Conservation (phyloP, 2,329 filamentous ascomycete genomes). For the Ophioceras dolichostomum region DNA sequence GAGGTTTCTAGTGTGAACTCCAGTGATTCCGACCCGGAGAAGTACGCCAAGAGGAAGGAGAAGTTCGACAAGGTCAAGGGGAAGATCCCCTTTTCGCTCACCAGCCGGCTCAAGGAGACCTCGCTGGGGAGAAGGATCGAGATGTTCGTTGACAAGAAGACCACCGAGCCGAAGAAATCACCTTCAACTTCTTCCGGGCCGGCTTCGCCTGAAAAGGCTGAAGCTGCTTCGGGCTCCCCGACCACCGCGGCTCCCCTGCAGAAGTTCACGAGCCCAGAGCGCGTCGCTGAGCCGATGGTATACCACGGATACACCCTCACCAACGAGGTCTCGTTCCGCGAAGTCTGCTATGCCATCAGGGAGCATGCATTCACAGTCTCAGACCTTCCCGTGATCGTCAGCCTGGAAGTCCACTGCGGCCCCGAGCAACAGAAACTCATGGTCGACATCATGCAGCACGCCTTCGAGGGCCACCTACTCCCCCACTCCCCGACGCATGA, state of each 20-base stretch:
- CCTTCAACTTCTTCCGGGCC: conserved; percentile 4
- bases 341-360: conserved; percentile 70
- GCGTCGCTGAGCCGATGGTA: conserved; percentile 56
- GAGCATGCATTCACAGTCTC: conserved; percentile 65
- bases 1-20: conserved; percentile 47
- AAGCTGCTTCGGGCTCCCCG: not conserved
- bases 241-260: not conserved
- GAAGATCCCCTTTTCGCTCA: conserved; percentile 30
- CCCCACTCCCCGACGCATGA: conserved; percentile 37
- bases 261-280: not conserved
- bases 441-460: conserved; percentile 82
- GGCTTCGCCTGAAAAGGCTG: not conserved
- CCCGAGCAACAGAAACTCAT: conserved; percentile 75
- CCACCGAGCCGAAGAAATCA: conserved; percentile 7
- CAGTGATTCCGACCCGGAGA: conserved; percentile 39
- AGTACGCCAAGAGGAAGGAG: conserved; percentile 47
- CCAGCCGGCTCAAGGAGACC: conserved; percentile 34
- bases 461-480: conserved; percentile 65
- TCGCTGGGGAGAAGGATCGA: conserved; percentile 30
- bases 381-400: conserved; percentile 82
- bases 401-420: conserved; percentile 80
- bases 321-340: conserved; percentile 73
- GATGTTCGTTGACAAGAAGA: conserved; percentile 18
- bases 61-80: conserved; percentile 53
- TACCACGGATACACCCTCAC: conserved; percentile 86